phyloP scores from a whole-genome alignment of 1,284 basidiomycete genomes.

The Termitomyces sp. region DNA sequence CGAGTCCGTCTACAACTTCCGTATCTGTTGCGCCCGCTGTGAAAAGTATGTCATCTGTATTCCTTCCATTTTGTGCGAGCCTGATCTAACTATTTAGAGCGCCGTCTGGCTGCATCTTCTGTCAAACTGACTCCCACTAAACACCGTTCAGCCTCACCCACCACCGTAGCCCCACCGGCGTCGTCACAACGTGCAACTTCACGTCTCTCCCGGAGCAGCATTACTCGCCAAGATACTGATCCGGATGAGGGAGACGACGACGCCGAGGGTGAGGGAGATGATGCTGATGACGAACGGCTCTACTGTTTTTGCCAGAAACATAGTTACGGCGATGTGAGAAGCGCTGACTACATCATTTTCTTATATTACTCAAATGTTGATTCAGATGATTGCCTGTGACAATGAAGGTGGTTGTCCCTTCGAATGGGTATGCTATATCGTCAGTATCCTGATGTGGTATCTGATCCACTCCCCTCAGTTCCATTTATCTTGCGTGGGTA shows the following conservation, averaged over 20 bases:
- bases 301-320: constrained; percentile 47
- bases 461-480: constrained; percentile 25
- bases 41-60: constrained; percentile 28
- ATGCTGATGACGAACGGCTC: constrained; percentile 36
- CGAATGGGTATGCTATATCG: constrained; percentile 35
- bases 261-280: constrained; percentile 32
- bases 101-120: constrained; percentile 30
- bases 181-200: constrained; percentile 30
- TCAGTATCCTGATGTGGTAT: neutral
- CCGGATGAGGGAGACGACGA: constrained; percentile 25
- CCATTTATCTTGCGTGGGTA: constrained; percentile 39
- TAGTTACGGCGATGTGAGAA: constrained; percentile 41
- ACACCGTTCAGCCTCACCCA: constrained; percentile 36
- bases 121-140: constrained; percentile 36
- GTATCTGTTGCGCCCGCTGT: constrained; percentile 22
- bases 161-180: constrained; percentile 24
- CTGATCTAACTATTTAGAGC: constrained; percentile 24
- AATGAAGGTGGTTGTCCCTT: constrained; percentile 40
- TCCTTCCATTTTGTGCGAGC: neutral
- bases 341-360: constrained; percentile 2
- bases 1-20: constrained; percentile 18
- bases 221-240: constrained; percentile 21
- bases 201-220: constrained; percentile 36
- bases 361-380: neutral
- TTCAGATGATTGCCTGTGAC: constrained; percentile 46